Percentiles rank a stretch among this genome's conserved stretches.
Evolutionary conservation across 441 rosid species (phyloP).

Genomic region (Erodium trifolium): DNA sequence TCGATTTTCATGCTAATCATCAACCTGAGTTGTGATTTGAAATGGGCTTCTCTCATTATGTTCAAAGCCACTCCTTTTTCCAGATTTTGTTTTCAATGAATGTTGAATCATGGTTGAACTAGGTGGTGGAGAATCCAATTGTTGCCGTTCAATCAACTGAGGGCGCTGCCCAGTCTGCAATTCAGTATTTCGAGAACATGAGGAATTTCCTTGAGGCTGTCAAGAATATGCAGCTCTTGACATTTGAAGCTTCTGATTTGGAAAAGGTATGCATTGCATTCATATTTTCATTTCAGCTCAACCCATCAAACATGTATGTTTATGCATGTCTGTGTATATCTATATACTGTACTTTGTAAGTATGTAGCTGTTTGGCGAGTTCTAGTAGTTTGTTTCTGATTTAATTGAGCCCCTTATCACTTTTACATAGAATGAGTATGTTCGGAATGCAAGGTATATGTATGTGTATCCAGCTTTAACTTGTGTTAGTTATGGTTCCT

Average conservation of each 20-base stretch:
- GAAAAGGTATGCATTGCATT: slow-evolving; percentile 53
- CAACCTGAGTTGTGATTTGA: background rate
- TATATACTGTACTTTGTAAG: too few species aligned
- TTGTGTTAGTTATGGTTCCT: background rate
- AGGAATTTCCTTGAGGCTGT: slow-evolving; percentile 88
- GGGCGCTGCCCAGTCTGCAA: slow-evolving; percentile 94
- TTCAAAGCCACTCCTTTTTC: too few species aligned
- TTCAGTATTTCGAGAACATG: slow-evolving; percentile 94
- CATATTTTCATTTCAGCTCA: background rate
- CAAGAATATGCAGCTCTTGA: slow-evolving; percentile 83
- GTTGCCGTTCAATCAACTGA: slow-evolving; percentile 63
- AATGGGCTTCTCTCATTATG: background rate
- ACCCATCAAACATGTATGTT: too few species aligned
- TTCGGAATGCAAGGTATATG: background rate
- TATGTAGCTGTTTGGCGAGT: background rate
- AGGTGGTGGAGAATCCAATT: slow-evolving; percentile 84
- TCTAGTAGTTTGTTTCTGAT: background rate
- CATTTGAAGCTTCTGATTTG: slow-evolving; percentile 86
- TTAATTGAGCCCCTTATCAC: background rate
- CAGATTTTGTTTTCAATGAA: background rate
- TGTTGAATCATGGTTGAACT: background rate
- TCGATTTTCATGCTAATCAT: background rate
- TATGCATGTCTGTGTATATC: background rate
- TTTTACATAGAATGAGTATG: background rate
- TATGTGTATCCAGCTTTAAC: background rate